Base-by-base conservation (phyloP, 768 basidiomycete species). In the Goffeauzyma gilvescens region DNA sequence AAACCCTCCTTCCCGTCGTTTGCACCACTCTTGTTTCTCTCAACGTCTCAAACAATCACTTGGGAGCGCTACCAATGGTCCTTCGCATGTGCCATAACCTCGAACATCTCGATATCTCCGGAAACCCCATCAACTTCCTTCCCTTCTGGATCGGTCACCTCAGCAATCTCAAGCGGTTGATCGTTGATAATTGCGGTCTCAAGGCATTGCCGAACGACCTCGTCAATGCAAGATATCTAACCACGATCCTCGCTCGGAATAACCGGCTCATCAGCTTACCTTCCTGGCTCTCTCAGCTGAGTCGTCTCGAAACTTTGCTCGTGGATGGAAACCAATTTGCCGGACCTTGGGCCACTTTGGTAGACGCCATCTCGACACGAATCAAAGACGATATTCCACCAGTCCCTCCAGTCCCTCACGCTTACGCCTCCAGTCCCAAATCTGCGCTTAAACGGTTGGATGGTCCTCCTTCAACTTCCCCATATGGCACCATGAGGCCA, bases 291-390 rank as follows among this genome's bases (percentile, higher is more conserved):
- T 85, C 84, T 60, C 73, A 84, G 22, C 70, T 98, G n/a, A 73
- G 76, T 15, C 53, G 55, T 3, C 68, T 98, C 35, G 84, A 90
- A 62, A 80, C 78, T 1, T 67, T 98, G 3, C 79, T 79, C 51
- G 75, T 98, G n/a, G 90, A 96, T 50, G 80, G 78, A 14, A 98
- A 98, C 60, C 86, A 89, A 6, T 95, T 98, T 65, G 81, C 83
- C 53, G 82, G 81, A 6, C 82, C 84, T 1, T 93, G 87, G 84
- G 76, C 79, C 57, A 77, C 81, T 24, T 69, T 98, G 41, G 76
- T 93, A 20, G 81, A 80, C 44, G 85, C 87, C 0, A 68, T 95
- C 36, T 68, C 87, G 7, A 70, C 76, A 30, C 25, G 38, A 31
- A 23, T 8, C 40, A 75, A 75, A 39, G 23, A 27, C 32, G 24